Base-by-base conservation (phyloP, 495 filamentous ascomycete species). In the Podospora pseudoanserina region DNA sequence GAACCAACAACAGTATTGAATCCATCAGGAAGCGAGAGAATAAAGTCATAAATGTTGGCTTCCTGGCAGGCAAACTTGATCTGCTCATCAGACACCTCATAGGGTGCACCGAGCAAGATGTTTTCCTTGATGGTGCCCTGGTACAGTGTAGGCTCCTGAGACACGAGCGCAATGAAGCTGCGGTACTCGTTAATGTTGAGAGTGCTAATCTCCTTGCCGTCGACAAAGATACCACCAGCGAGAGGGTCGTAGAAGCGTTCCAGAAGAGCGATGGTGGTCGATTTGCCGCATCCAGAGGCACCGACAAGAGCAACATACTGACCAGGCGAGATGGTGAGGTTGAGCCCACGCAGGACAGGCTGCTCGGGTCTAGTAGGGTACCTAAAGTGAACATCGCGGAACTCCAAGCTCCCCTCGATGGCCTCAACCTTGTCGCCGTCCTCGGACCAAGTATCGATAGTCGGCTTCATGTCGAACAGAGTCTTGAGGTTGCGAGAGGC, bases 221-320 rank as follows among this genome's bases (percentile, higher is more conserved):
- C 83, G 54, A 87, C 74, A 5, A 82, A 77, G 64, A 92, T 89
- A 39, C 76, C 79, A 19, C 90, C 90, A 11, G 82, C 76, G 1
- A 83, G 82, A 0, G 86, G 78, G 65, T 86, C 81, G 75, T 92
- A 93, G 76, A 92, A 91, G 62, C 81, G 77, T 75, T 91, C 89
- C 0, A 93, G 78, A 0, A 93, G 79, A 0, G 86, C 86, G 16
- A 92, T 86, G n/a, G 90, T 83, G 3, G 88, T 92, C 0, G 86
- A 88, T 74, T 95, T 95, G 23, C 92, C 92, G 66, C 88, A 92
- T 7, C 92, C 92, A 0, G 85, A 88, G 0, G 89, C 81, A 6
- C 91, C 92, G 3, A 94, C 91, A 30, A 95, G 82, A 1, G 89
- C 91, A 13, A 86, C 86, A 70, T 87, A 90, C 66, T 90, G 85